These are phyloP conservation scores for Punica granatum DNA, from an alignment of 345 rosid genomes.

Conservation along the genomic window DNA sequence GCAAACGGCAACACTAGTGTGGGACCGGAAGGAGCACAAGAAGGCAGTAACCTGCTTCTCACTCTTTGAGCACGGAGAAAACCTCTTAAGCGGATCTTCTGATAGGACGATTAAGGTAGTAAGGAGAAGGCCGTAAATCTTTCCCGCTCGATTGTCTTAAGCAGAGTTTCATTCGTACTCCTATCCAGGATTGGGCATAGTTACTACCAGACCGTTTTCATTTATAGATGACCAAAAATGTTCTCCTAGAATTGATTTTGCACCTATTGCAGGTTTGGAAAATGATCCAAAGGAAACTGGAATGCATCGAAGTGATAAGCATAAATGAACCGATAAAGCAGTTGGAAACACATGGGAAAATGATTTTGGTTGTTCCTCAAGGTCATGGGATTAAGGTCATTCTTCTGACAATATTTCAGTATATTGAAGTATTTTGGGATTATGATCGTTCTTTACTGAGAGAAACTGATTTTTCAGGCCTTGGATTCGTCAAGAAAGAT, in stretches of 20 bases:
- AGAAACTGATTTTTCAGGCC: constrained; percentile 31
- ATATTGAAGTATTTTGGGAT: neutral
- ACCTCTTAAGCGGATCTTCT: constrained; percentile 77
- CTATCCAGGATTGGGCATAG: too few species aligned
- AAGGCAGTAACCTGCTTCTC: constrained; percentile 74
- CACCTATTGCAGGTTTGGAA: constrained; percentile 63
- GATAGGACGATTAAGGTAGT: constrained; percentile 74
- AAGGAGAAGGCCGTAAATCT: neutral
- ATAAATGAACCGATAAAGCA: constrained; percentile 54
- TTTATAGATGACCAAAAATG: neutral
- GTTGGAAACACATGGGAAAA: constrained; percentile 44
- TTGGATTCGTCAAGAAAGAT: constrained; percentile 54
- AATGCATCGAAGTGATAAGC: constrained; percentile 59
- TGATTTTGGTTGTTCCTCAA: constrained; percentile 42
- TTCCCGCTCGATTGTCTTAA: neutral
- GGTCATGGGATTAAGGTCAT: constrained; percentile 61
- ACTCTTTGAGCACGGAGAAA: constrained; percentile 61
- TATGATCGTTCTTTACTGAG: neutral
- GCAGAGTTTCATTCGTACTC: too few species aligned
- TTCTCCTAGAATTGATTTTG: neutral
- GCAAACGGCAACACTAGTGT: constrained; percentile 50
- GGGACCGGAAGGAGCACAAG: constrained; percentile 70
- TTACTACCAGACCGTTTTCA: too few species aligned
- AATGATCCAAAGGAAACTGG: constrained; percentile 50
- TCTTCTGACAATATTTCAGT: neutral